phyloP scores from a whole-genome alignment of 192 early-diverging fungal genomes.

The Coemansia reversa region DNA sequence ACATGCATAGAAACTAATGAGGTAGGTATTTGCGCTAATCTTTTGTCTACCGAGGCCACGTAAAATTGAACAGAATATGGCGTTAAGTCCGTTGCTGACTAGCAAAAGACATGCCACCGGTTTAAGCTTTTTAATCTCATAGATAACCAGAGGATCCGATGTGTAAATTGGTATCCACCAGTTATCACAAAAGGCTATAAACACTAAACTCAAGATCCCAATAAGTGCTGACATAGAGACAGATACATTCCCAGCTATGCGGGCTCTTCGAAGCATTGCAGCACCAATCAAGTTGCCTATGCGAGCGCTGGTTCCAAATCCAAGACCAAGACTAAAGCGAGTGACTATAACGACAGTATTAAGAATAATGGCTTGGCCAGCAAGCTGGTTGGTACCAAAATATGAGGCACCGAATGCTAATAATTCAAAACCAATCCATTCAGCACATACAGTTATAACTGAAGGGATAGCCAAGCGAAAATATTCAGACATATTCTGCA shows the following conservation, averaged over 20 bases:
- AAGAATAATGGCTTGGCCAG: conserved; percentile 72
- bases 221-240: conserved; percentile 57
- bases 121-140: conserved; percentile 65
- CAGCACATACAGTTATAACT: conserved; percentile 74
- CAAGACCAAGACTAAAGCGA: conserved; percentile 68
- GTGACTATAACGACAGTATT: conserved; percentile 66
- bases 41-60: conserved; percentile 55
- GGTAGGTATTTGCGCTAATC: conserved; percentile 46
- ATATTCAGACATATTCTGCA: conserved; percentile 62
- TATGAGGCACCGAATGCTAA: conserved; percentile 71
- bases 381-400: conserved; percentile 59
- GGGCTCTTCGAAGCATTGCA: conserved; percentile 54
- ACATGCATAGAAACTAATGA: conserved; percentile 50
- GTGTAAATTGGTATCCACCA: conserved; percentile 58
- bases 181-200: conserved; percentile 15
- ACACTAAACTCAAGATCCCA: conserved; percentile 23
- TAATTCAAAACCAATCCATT: conserved; percentile 82
- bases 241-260: conserved; percentile 57
- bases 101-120: conserved; percentile 71
- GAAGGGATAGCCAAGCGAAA: conserved; percentile 74
- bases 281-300: conserved; percentile 74
- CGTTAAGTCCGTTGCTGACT: conserved; percentile 55
- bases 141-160: conserved; percentile 63
- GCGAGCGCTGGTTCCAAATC: conserved; percentile 71
- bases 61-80: conserved; percentile 53